These are phyloP conservation scores for Moesziomyces aphidis DNA, from an alignment of 1,284 basidiomycete species.

Conservation along the genomic window DNA sequence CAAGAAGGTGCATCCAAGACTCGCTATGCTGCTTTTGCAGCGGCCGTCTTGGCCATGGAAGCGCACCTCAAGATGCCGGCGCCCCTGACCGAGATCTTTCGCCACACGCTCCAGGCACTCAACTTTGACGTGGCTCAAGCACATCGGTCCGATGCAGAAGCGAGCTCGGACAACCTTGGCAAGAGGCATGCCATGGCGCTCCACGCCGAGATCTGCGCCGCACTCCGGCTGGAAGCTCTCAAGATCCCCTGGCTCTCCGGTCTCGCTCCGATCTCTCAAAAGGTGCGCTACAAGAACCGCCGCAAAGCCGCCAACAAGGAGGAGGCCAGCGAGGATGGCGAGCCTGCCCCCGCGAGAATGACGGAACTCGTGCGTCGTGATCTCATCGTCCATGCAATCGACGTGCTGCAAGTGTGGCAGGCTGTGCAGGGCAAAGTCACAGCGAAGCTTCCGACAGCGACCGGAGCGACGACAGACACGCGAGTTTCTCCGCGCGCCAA, in stretches of 20 bases:
- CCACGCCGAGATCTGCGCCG: conserved; percentile 16
- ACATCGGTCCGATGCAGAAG: too few relatives aligned
- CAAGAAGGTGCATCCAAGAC: background rate
- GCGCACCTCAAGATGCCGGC: conserved; percentile 19
- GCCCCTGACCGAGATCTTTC: conserved; percentile 20
- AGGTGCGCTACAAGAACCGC: background rate
- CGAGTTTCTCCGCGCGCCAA: too few relatives aligned
- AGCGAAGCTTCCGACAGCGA: too few relatives aligned
- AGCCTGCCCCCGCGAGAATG: background rate
- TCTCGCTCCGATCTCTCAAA: conserved; percentile 3
- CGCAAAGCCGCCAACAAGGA: background rate
- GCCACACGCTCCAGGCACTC: conserved; percentile 16
- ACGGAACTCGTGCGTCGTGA: conserved; percentile 19
- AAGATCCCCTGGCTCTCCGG: conserved; percentile 30
- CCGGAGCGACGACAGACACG: too few relatives aligned
- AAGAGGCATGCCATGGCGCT: conserved; percentile 11
- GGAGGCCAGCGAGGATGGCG: background rate
- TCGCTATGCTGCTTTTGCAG: conserved; percentile 25
- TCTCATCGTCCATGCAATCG: conserved; percentile 22
- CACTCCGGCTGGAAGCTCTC: conserved; percentile 8
- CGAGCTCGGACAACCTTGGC: background rate
- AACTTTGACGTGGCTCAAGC: conserved; percentile 2
- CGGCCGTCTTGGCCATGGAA: conserved; percentile 34
- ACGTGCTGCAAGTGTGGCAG: conserved; percentile 24
- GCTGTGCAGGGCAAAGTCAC: background rate